A percentile compares a stretch with the other conserved stretches of the same genome.
These are phyloP conservation scores for Barbarea vulgaris DNA, from an alignment of 345 rosid genomes.

Conservation along the genomic window DNA sequence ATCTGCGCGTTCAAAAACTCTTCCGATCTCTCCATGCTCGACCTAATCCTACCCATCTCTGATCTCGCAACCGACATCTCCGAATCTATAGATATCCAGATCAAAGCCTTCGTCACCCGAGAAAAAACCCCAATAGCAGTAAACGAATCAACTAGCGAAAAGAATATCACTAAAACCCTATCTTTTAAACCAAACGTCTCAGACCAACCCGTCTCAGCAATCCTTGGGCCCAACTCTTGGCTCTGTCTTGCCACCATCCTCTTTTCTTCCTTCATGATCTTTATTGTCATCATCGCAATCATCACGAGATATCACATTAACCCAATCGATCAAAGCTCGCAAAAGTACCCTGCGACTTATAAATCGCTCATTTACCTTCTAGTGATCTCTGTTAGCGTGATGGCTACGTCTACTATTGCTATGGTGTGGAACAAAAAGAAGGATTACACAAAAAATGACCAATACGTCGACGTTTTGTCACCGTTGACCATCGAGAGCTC, in stretches of 20 bases:
- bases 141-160: slow-evolving; percentile 26
- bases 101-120: slow-evolving; percentile 72
- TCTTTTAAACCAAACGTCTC: slow-evolving; percentile 61
- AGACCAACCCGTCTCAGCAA: slow-evolving; percentile 57
- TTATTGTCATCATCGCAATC: slow-evolving; percentile 60
- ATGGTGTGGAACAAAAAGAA: slow-evolving; percentile 63
- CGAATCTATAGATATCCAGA: slow-evolving; percentile 45
- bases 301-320: slow-evolving; percentile 56
- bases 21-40: slow-evolving; percentile 64
- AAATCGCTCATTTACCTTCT: slow-evolving; percentile 47
- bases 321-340: slow-evolving; percentile 51
- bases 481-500: slow-evolving; percentile 59
- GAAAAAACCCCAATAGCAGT: slow-evolving; percentile 37
- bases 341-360: slow-evolving; percentile 37
- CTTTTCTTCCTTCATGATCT: slow-evolving; percentile 62
- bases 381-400: slow-evolving; percentile 51
- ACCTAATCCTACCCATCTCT: slow-evolving; percentile 59
- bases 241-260: slow-evolving; percentile 71
- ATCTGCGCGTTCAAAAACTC: slow-evolving; percentile 62
- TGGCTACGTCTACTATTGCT: slow-evolving; percentile 49
- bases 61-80: slow-evolving; percentile 38
- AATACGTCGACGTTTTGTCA: slow-evolving; percentile 36
- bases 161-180: slow-evolving; percentile 37
- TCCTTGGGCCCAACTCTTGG: slow-evolving; percentile 77
- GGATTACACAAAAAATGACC: slow-evolving; percentile 40